Conservation (phyloP, 768 basidiomycete genomes). For the Holtermanniella nyarrowii region DNA sequence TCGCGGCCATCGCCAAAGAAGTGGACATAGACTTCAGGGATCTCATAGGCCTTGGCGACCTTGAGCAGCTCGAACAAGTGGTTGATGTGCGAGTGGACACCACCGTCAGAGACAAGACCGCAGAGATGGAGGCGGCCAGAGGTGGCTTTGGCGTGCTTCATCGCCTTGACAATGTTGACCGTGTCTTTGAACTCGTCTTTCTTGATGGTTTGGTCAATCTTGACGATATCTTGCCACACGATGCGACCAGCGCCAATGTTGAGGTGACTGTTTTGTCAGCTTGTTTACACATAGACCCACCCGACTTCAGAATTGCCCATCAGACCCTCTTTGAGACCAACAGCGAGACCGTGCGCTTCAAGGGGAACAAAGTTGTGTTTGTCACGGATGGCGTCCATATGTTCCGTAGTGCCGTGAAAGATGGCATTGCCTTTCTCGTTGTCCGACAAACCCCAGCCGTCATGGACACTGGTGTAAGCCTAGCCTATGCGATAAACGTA, state of each 20-base stretch:
- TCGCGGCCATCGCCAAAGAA: conserved; percentile 93
- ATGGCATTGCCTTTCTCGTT: conserved; percentile 79
- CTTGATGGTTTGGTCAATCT: conserved; percentile 83
- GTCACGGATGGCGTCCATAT: conserved; percentile 80
- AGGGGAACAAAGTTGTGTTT: conserved; percentile 63
- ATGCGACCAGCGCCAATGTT: conserved; percentile 92
- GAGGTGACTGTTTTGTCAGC: conserved; percentile 55
- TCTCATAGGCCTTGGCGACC: conserved; percentile 72
- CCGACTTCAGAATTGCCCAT: conserved; percentile 99
- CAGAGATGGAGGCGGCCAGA: conserved; percentile 80
- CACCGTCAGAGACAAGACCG: conserved; percentile 87
- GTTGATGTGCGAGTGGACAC: conserved; percentile 89
- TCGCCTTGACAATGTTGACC: conserved; percentile 57
- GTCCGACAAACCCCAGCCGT: conserved; percentile 76
- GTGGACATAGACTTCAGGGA: conserved; percentile 80
- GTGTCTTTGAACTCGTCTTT: conserved; percentile 78
- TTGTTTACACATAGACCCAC: conserved; percentile 46
- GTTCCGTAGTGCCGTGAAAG: conserved; percentile 66
- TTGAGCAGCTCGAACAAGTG: conserved; percentile 86
- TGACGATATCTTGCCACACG: conserved; percentile 96
- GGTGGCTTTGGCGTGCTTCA: conserved; percentile 66
- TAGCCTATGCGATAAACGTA: conserved; percentile 39
- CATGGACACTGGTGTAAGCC: conserved; percentile 55
- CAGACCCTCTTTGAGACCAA: conserved; percentile 81
- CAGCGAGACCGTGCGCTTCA: conserved; percentile 78